These are phyloP conservation scores for Sideroxylon spinosum DNA, from an alignment of 179 eudicot genomes.

Conservation along the genomic window DNA sequence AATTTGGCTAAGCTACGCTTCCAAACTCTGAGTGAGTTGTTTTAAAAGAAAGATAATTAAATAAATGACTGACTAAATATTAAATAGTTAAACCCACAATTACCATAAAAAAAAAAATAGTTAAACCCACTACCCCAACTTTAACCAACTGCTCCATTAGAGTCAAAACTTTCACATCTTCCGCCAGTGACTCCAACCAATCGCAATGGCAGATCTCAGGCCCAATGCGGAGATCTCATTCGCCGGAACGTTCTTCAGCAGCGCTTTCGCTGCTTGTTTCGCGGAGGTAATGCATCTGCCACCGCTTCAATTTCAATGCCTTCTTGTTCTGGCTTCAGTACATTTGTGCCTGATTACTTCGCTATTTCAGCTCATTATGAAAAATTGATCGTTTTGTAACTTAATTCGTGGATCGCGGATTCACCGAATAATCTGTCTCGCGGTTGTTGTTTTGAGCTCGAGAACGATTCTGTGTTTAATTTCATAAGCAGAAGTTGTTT, in stretches of 20 bases:
- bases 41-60: no score
- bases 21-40: no score
- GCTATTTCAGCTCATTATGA: not conserved
- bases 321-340: not conserved
- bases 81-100: no score
- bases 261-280: constrained; percentile 87
- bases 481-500: not conserved
- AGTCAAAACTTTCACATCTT: not conserved
- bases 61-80: no score
- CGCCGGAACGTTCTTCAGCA: constrained; percentile 57
- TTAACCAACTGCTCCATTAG: constrained; percentile 1
- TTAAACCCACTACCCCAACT: not conserved
- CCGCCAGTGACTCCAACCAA: not conserved
- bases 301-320: constrained; percentile 6
- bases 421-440: not conserved
- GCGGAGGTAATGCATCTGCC: constrained; percentile 57
- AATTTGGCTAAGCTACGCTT: no score
- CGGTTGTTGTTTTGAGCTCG: not conserved
- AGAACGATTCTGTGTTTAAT: not conserved
- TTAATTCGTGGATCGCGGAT: not conserved
- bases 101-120: no score
- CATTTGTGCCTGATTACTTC: not conserved
- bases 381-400: not conserved
- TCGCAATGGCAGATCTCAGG: constrained; percentile 64
- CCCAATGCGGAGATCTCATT: constrained; percentile 60